These are phyloP conservation scores for Calonectria hongkongensis DNA, from an alignment of 2,329 filamentous ascomycete species.

Conservation along the genomic window DNA sequence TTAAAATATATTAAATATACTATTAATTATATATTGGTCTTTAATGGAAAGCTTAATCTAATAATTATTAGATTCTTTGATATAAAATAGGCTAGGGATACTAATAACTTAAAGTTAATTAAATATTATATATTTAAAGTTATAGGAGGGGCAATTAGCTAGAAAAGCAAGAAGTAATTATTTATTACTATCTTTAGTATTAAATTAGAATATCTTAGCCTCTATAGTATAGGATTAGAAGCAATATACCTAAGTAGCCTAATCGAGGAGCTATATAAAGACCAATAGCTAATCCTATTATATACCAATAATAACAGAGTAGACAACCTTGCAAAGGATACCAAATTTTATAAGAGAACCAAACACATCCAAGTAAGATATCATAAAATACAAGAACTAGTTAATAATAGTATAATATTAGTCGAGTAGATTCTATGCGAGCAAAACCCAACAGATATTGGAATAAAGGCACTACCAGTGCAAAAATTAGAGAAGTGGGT, in stretches of 20 bases:
- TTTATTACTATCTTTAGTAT: not conserved
- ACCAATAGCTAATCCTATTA: not conserved
- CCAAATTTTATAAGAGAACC: not conserved
- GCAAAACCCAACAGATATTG: not conserved
- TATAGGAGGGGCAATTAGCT: not conserved
- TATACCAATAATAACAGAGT: conserved; percentile 6
- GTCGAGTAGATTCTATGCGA: not conserved
- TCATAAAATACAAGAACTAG: not conserved
- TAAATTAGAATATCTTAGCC: not conserved
- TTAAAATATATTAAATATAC: conserved; percentile 4
- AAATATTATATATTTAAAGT: not conserved
- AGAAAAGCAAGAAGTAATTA: not conserved
- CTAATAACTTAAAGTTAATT: not conserved
- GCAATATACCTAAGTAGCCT: not conserved
- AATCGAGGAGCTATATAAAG: not conserved
- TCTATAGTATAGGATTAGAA: not conserved
- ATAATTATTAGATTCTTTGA: not conserved
- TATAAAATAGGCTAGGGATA: not conserved
- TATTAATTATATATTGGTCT: not conserved
- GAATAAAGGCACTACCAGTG: not conserved
- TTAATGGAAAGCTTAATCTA: not conserved
- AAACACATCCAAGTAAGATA: conserved; percentile 6
- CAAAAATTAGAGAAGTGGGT: not conserved
- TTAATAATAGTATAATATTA: not conserved
- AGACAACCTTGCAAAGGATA: not conserved